Conservation (phyloP, 2,329 filamentous ascomycete species). For the Clonostachys rhizophaga region DNA sequence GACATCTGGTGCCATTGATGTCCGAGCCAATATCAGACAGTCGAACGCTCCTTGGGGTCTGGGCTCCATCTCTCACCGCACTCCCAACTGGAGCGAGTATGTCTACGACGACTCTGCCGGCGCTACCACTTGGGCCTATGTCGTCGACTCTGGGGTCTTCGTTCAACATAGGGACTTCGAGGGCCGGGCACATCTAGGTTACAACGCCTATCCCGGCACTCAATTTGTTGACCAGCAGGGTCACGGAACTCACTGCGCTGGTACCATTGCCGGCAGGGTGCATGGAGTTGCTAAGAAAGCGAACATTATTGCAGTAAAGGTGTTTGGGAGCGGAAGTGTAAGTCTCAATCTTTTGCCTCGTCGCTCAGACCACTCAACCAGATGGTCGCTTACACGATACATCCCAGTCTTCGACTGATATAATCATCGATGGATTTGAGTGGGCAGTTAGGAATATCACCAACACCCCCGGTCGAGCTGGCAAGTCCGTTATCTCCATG, state of each 20-base stretch:
- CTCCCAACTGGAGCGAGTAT: slow-evolving; percentile 25
- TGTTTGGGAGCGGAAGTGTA: slow-evolving; percentile 26
- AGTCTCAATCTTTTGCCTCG: background rate
- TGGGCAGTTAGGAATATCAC: slow-evolving; percentile 39
- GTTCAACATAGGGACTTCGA: slow-evolving; percentile 37
- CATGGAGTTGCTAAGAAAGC: slow-evolving; percentile 41
- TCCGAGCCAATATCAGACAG: slow-evolving; percentile 18
- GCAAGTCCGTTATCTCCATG: slow-evolving; percentile 48
- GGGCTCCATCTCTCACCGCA: slow-evolving; percentile 34
- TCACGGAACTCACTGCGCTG: slow-evolving; percentile 42
- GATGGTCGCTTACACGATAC: slow-evolving; percentile 20
- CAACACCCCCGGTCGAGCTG: slow-evolving; percentile 27
- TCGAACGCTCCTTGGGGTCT: slow-evolving; percentile 30
- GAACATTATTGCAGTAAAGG: slow-evolving; percentile 38
- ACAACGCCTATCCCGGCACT: slow-evolving; percentile 19
- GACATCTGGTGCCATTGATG: background rate
- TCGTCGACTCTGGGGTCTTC: slow-evolving; percentile 51
- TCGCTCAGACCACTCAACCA: too few relatives aligned
- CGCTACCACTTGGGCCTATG: slow-evolving; percentile 38
- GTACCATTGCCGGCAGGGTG: slow-evolving; percentile 34
- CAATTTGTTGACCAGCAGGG: slow-evolving; percentile 29
- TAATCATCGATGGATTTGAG: slow-evolving; percentile 26
- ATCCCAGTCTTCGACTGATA: slow-evolving; percentile 19
- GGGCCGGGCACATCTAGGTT: slow-evolving; percentile 30
- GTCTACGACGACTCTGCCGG: slow-evolving; percentile 35